Conservation (phyloP, 495 filamentous ascomycete species). For the Daldinia grandis region DNA sequence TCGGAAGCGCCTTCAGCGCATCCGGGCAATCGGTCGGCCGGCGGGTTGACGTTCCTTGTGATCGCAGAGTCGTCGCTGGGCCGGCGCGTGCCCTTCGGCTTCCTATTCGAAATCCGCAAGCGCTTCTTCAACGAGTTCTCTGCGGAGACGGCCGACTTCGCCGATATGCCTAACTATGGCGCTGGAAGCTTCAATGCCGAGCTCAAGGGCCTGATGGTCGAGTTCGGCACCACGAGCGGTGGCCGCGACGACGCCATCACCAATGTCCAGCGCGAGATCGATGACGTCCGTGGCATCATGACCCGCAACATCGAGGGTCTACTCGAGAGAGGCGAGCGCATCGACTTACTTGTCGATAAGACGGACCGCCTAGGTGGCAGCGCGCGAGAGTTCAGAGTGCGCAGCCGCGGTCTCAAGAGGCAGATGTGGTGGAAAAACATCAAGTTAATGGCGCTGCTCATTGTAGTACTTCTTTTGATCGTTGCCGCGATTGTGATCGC, state of each 20-base stretch:
- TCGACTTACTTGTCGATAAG: constrained; percentile 96
- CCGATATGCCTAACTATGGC: constrained; percentile 84
- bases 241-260: constrained; percentile 84
- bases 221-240: constrained; percentile 78
- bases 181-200: constrained; percentile 83
- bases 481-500: constrained; percentile 60
- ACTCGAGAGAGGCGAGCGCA: constrained; percentile 91
- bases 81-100: constrained; percentile 91
- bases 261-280: constrained; percentile 87
- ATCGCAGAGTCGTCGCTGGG: constrained; percentile 79
- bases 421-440: constrained; percentile 99
- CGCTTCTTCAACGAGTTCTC: constrained; percentile 81
- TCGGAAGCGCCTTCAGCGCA: constrained; percentile 78
- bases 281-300: constrained; percentile 95
- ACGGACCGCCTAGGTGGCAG: constrained; percentile 88
- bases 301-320: constrained; percentile 98
- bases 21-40: constrained; percentile 63
- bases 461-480: constrained; percentile 83
- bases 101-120: constrained; percentile 88
- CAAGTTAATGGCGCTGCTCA: constrained; percentile 87
- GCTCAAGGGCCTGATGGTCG: constrained; percentile 80
- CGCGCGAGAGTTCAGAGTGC: constrained; percentile 87
- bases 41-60: constrained; percentile 85
- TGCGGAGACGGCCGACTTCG: constrained; percentile 75
- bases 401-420: constrained; percentile 83